Base-by-base conservation (phyloP, 805 yeast species). In the Candida sonorensis region DNA sequence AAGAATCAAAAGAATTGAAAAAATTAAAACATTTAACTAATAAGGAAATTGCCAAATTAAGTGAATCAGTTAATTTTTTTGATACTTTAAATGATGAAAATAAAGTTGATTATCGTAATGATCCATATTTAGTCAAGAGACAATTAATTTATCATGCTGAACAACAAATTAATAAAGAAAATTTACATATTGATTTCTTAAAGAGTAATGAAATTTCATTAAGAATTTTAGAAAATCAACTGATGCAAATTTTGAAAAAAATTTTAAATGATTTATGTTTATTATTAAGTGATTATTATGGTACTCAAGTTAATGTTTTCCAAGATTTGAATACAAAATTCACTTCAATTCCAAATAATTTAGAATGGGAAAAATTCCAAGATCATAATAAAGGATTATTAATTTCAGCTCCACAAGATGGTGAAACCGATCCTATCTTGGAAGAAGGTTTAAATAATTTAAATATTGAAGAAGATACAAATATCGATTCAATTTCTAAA, bases 61-160 rank as follows among this genome's bases (percentile, higher is more conserved):
- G 41, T 10, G 38, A 33, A 9, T 36, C 61, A 0, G 41, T 54
- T 14, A 16, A 31, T 14, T 33, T 32, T 7, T 54, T 43, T 26
- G 55, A 48, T 7, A 7, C 23, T 7, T 17, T 39, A 1, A 16
- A 35, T 3, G 39, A 36, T 7, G 26, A 20, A 4, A 18, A 26
- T 10, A 57, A 53, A 33, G 37, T 57, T 7, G 70, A 66, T 20
- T 54, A 58, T 32, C 48, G 53, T 28, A 52, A 51, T 23, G 78
- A 72, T 41, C 78, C 78, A 5, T 72, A 63, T 40, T 43, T 69
- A 17, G 39, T 61, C 27, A 62, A 63, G 43, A 62, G 75, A 32
- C 27, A 38, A 4, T 53, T 65, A 3, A 35, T 59, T 17, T 45
- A 50, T 27, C 51, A 59, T 28, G 64, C 71, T 4, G 57, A 55